A percentile compares a stretch with the other conserved stretches of the same genome.
phyloP scores from a whole-genome alignment of 768 basidiomycete species.

The Mycena amicta region DNA sequence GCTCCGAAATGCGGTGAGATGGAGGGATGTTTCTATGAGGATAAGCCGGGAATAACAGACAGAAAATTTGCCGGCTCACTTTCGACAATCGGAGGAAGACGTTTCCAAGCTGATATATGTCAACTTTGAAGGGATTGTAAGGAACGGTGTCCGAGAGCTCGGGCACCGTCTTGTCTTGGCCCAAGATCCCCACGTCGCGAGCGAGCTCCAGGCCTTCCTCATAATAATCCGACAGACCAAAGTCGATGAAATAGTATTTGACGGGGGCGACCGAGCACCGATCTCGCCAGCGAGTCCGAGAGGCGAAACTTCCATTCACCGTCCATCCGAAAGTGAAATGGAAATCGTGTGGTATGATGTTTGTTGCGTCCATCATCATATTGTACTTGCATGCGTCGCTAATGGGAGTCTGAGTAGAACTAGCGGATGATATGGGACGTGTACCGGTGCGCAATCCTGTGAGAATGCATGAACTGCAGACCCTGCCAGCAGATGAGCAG shows the following conservation, averaged over 20 bases:
- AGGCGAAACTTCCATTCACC: neutral
- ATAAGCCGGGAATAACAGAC: neutral
- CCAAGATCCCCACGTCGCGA: constrained; percentile 13
- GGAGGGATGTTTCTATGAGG: neutral
- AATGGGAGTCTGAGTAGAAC: constrained; percentile 1
- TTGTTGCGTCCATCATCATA: constrained; percentile 21
- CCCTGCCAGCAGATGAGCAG: constrained; percentile 15
- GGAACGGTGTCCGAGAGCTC: constrained; percentile 25
- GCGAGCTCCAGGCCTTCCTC: constrained; percentile 1
- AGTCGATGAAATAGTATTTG: constrained; percentile 33
- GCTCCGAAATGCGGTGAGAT: neutral
- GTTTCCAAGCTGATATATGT: constrained; percentile 31
- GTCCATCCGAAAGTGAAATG: constrained; percentile 4
- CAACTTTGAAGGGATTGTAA: constrained; percentile 34
- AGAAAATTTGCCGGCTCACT: neutral
- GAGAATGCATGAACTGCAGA: constrained; percentile 26
- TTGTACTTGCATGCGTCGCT: constrained; percentile 25
- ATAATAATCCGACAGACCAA: constrained; percentile 22
- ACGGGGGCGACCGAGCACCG: constrained; percentile 26
- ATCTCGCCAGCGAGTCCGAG: neutral
- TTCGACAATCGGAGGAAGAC: neutral
- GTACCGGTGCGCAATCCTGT: constrained; percentile 26
- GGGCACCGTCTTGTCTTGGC: constrained; percentile 28
- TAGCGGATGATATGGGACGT: neutral
- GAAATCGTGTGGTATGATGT: constrained; percentile 15